Evolutionary conservation across 2,329 filamentous ascomycete species (phyloP), one percentile per base, ranked within the genome.

Genomic region (Phoma sp.): DNA sequence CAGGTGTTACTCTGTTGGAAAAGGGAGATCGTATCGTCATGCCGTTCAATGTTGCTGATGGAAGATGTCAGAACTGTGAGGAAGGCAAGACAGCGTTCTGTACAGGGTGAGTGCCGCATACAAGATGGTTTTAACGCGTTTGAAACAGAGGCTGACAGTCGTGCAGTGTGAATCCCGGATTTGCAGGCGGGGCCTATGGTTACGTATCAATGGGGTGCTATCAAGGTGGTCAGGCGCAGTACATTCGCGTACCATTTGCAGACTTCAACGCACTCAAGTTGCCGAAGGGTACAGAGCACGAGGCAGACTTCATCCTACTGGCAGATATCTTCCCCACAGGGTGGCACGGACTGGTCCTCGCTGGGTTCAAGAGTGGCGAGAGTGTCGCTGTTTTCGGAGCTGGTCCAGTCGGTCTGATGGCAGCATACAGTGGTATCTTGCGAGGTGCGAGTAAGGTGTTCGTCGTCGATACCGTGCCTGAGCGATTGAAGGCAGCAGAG

Each of bases 201-300:
- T 85, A 88, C 61, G 85, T 88, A n/a, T 77, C 81, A 10, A 84
- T 85, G 83, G 84, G 84, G 1, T 78, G 78, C 1, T 82, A 81
- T 54, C 77, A 80, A 48, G 81, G 80, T 51, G 82, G 83, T 12
- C 84, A 87, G 66, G 87, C 86, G 2, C 84, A 89, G 66, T 89
- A 85, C 53, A 74, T 89, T 15, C 79, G 85, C 3, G 83, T 89
- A 1, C 87, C 87, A 0, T 88, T 84, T 52, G 87, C 86, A 1
- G 87, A 89, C 65, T 88, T 88, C 74, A 89, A 89, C 55, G 83
- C 83, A 5, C 71, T 89, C 26, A 82, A 82, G 47, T 74, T 90
- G 1, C 86, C 87, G 1, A 74, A 80, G 6, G 86, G 85, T 0
- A 85, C 76, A 14, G 84, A 87, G 56, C 77, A 86, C 39, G 86